Evolutionary conservation across 225 moss, liverwort and hornwort species (phyloP), one percentile per base, ranked within the genome.

Genomic region (Physcomitrellopsis africana): DNA sequence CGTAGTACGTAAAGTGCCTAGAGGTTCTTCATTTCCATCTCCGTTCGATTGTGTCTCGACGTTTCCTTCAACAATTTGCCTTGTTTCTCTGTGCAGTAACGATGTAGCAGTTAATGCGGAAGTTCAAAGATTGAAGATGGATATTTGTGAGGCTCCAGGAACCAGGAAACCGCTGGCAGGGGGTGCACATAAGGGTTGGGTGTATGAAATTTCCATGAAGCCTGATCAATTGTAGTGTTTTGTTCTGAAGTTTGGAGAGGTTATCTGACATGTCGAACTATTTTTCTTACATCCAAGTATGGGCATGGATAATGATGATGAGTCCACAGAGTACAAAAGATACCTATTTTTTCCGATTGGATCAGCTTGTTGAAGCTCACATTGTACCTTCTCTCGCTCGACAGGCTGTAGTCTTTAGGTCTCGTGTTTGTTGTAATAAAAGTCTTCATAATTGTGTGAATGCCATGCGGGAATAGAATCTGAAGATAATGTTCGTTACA

Each of bases 111-210:
- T 92, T 17, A 81, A 83, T 41, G 73, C 74, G 0, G 94, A 89
- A 86, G 94, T 86, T 53, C 77, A 59, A 13, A 87, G 82, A 73
- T 73, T 84, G 12, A 82, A 88, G 55, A 76, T 96, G 89, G 74
- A 86, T 10, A 73, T 91, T 23, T 69, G 20, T n/a, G 88, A 96
- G 77, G 88, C 83, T 65, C 82, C 88, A 13, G 94, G 84, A 58
- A 92, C 96, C 23, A 86, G 89, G 77, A 94, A 81, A 64, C 61
- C 64, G 27, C 84, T 92, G 20, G 78, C 82, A 60, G 86, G 86
- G 22, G 93, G 91, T 51, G 75, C 86, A 5, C 85, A 93, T 65
- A 91, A 94, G 75, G 94, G 91, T 9, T 92, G 92, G 90, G 78
- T 94, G 11, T 96, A 94, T 37, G 85, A 91, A 83, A 82, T 96